phyloP scores from a whole-genome alignment of 768 basidiomycete species.

The Boletus fagicola region DNA sequence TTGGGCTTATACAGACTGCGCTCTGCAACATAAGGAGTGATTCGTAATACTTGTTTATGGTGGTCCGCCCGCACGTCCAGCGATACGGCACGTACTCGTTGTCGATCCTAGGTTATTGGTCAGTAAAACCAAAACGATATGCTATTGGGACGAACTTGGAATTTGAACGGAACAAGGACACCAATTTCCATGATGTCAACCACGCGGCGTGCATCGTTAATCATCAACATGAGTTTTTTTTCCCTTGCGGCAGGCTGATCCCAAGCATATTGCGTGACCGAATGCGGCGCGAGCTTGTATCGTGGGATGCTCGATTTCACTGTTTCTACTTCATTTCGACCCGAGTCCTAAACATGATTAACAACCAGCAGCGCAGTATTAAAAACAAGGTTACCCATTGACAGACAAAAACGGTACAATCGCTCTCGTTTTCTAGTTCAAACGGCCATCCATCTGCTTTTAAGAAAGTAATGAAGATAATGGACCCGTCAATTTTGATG shows the following conservation, averaged over 20 bases:
- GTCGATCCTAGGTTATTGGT: slow-evolving; percentile 42
- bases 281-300: slow-evolving; percentile 60
- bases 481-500: slow-evolving; percentile 79
- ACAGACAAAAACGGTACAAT: slow-evolving; percentile 60
- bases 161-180: slow-evolving; percentile 84
- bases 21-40: slow-evolving; percentile 84
- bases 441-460: slow-evolving; percentile 81
- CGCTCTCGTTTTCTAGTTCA: slow-evolving; percentile 84
- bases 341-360: slow-evolving; percentile 43
- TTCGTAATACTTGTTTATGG: slow-evolving; percentile 77
- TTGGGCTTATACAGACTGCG: slow-evolving; percentile 85
- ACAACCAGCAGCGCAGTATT: background rate
- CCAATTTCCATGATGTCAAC: slow-evolving; percentile 98
- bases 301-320: slow-evolving; percentile 37
- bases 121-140: background rate
- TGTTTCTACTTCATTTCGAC: slow-evolving; percentile 38
- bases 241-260: slow-evolving; percentile 83
- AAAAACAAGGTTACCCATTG: slow-evolving; percentile 59
- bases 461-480: slow-evolving; percentile 80
- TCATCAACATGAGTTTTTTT: slow-evolving; percentile 70
- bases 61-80: slow-evolving; percentile 92
- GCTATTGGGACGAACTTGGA: slow-evolving; percentile 49
- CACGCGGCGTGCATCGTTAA: slow-evolving; percentile 58
- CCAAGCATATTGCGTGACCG: slow-evolving; percentile 79
- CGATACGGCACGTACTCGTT: slow-evolving; percentile 67